Percentiles rank a stretch among this genome's conserved stretches.
Evolutionary conservation across 495 filamentous ascomycete genomes (phyloP).

Genomic region (Immersiella caudata): DNA sequence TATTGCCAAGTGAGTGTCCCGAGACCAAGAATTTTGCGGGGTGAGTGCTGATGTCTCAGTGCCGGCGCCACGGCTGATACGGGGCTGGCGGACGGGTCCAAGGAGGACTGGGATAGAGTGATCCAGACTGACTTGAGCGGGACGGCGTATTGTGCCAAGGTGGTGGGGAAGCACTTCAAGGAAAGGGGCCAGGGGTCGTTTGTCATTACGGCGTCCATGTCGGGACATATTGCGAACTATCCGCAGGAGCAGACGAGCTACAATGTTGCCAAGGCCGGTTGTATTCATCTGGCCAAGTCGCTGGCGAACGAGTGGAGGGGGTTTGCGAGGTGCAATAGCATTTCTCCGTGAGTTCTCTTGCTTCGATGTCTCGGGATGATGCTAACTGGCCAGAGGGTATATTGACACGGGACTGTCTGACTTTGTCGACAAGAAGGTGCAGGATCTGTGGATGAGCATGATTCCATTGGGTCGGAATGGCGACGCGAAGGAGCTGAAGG

Average conservation of each 20-base stretch:
- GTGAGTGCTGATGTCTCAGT: conserved; percentile 26
- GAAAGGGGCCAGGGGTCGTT: conserved; percentile 47
- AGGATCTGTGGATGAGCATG: conserved; percentile 75
- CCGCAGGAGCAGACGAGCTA: conserved; percentile 79
- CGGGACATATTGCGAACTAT: conserved; percentile 75
- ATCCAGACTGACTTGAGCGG: conserved; percentile 68
- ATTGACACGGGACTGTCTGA: conserved; percentile 79
- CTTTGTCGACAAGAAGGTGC: conserved; percentile 69
- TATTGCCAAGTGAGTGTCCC: conserved; percentile 50
- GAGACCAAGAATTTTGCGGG: conserved; percentile 30
- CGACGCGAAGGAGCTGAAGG: conserved; percentile 81
- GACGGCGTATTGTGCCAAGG: conserved; percentile 65
- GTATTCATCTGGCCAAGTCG: conserved; percentile 53
- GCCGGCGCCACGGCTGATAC: conserved; percentile 50
- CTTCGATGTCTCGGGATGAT: not conserved
- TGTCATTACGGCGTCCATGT: conserved; percentile 67
- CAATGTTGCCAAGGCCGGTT: conserved; percentile 74
- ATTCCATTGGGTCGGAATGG: conserved; percentile 76
- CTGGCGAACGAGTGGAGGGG: conserved; percentile 78
- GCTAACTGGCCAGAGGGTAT: conserved; percentile 52
- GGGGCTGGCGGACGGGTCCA: conserved; percentile 46
- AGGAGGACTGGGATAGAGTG: conserved; percentile 53
- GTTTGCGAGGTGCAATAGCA: conserved; percentile 74
- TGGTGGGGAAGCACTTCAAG: conserved; percentile 62
- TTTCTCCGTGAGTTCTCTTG: conserved; percentile 57